These are phyloP conservation scores for Dictyostelium brefeldianum DNA, from an alignment of 78 protist species.

Conservation along the genomic window DNA sequence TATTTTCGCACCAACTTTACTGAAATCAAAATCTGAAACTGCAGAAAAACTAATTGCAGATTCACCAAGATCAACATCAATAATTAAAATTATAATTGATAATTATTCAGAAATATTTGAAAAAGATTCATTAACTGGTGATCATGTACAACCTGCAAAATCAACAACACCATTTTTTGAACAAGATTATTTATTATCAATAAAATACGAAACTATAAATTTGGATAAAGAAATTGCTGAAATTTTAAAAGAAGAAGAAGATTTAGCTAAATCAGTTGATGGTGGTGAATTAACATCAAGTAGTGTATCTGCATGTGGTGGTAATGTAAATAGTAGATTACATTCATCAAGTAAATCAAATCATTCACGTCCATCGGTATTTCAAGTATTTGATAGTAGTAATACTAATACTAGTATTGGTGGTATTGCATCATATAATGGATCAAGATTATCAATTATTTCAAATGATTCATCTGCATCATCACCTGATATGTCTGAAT, in stretches of 20 bases:
- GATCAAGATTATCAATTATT: slow-evolving; percentile 10
- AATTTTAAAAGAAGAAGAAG: slow-evolving; percentile 35
- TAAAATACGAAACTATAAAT: slow-evolving; percentile 37
- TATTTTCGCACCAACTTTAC: slow-evolving; percentile 78
- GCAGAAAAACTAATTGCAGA: slow-evolving; percentile 30
- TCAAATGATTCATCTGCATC: slow-evolving; percentile 23
- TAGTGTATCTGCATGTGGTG: not conserved
- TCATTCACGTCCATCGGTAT: slow-evolving; percentile 2
- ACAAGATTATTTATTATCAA: slow-evolving; percentile 31
- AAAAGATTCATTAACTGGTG: slow-evolving; percentile 43
- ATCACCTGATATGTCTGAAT: slow-evolving; percentile 22
- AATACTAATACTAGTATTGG: not conserved
- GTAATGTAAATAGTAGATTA: not conserved
- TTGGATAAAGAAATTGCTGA: slow-evolving; percentile 51
- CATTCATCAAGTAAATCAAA: no score
- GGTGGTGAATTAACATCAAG: not conserved
- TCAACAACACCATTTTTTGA: slow-evolving; percentile 1
- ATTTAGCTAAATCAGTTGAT: not conserved
- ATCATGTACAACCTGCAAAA: not conserved
- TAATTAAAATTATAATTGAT: slow-evolving; percentile 29
- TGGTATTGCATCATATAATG: slow-evolving; percentile 14
- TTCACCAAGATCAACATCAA: slow-evolving; percentile 6
- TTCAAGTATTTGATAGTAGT: slow-evolving; percentile 16
- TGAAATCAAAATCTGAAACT: slow-evolving; percentile 42
- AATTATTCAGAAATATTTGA: slow-evolving; percentile 27